These are phyloP conservation scores for Oropetium thomaeum DNA, from an alignment of 176 grass and related monocot species.

Conservation along the genomic window DNA sequence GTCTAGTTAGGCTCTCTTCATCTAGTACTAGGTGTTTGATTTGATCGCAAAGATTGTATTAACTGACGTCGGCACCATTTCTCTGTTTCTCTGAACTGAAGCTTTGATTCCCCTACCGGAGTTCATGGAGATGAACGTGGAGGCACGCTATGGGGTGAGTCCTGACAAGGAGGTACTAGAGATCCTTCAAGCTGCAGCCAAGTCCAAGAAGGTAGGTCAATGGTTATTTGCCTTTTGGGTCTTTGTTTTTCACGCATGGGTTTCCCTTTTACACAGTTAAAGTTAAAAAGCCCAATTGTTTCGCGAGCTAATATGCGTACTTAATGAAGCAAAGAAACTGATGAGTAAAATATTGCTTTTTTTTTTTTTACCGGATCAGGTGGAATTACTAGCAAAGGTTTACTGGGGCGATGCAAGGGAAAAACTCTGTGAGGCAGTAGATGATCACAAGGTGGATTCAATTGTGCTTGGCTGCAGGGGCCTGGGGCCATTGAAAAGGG, in stretches of 20 bases:
- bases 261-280: no score
- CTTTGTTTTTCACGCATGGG: no score
- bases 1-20: background rate
- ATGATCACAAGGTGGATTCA: constrained; percentile 67
- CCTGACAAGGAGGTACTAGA: constrained; percentile 61
- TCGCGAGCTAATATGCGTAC: background rate
- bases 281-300: no score
- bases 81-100: constrained; percentile 24
- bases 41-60: background rate
- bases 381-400: constrained; percentile 75
- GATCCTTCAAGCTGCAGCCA: constrained; percentile 56
- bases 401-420: constrained; percentile 91
- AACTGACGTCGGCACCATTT: background rate
- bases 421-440: constrained; percentile 78
- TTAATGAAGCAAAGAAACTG: background rate
- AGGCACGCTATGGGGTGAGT: constrained; percentile 51
- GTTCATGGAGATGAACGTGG: constrained; percentile 73
- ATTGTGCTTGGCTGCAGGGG: constrained; percentile 77
- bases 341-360: background rate
- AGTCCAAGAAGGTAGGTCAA: constrained; percentile 55
- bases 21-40: background rate
- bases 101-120: constrained; percentile 83
- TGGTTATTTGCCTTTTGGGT: no score
- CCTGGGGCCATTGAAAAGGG: constrained; percentile 74
- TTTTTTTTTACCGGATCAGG: constrained; percentile 36